Conservation (phyloP, 805 yeast species). For the Ogataea minuta region DNA sequence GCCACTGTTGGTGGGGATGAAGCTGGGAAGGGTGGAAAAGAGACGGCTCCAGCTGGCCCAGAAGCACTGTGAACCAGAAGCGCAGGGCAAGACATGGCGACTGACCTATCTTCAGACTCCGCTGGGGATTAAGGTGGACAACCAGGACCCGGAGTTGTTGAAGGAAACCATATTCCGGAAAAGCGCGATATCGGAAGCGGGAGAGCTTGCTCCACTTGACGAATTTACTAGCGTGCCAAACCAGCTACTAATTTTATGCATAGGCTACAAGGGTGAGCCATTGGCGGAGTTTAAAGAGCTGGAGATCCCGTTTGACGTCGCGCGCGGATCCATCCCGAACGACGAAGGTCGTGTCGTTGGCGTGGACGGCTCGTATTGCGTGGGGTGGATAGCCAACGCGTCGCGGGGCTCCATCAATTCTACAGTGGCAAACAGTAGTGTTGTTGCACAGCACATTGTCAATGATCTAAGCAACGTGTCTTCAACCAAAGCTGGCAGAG, state of each 20-base stretch:
- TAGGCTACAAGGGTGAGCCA: conserved; percentile 77
- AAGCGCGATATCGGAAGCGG: conserved; percentile 40
- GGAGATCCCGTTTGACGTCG: conserved; percentile 46
- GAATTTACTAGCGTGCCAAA: conserved; percentile 37
- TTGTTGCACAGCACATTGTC: conserved; percentile 64
- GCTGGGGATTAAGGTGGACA: conserved; percentile 42
- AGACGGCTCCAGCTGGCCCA: conserved; percentile 63
- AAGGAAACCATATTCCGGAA: conserved; percentile 47
- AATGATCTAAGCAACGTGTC: conserved; percentile 40
- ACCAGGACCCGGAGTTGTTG: conserved; percentile 37
- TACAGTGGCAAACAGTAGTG: conserved; percentile 81
- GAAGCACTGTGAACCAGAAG: conserved; percentile 38
- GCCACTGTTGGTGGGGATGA: conserved; percentile 29
- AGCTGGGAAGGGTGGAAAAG: conserved; percentile 54
- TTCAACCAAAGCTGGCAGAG: conserved; percentile 32
- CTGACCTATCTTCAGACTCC: conserved; percentile 74
- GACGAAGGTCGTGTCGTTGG: conserved; percentile 43
- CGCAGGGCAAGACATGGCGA: conserved; percentile 47
- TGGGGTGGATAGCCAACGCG: conserved; percentile 91
- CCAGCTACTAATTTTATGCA: conserved; percentile 73
- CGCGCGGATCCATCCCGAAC: conserved; percentile 46
- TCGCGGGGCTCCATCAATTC: conserved; percentile 88
- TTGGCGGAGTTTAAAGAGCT: conserved; percentile 54
- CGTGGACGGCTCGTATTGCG: conserved; percentile 58
- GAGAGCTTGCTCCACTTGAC: conserved; percentile 39